Percentiles rank a stretch among this genome's conserved stretches.
These are phyloP conservation scores for Wickerhamomyces pijperi DNA, from an alignment of 805 yeast species.

Conservation along the genomic window DNA sequence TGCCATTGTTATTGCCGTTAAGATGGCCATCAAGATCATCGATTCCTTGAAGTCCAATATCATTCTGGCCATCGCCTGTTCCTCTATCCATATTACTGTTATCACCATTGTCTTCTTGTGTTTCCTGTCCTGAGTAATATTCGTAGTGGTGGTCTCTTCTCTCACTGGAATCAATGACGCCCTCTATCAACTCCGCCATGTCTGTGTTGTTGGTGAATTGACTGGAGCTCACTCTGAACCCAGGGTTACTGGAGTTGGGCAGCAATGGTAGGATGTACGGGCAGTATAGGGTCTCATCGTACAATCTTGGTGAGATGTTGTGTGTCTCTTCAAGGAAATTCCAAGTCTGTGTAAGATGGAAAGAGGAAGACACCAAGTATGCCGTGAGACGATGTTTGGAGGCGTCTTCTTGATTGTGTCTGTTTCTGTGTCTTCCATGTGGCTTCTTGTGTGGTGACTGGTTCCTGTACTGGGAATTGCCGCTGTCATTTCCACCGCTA, in stretches of 20 bases:
- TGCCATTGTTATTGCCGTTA: too few relatives aligned
- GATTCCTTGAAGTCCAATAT: too few relatives aligned
- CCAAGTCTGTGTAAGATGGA: conserved; percentile 51
- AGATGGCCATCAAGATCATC: too few relatives aligned
- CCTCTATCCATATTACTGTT: conserved; percentile 10
- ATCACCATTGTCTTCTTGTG: conserved; percentile 43
- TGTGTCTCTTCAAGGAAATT: conserved; percentile 60
- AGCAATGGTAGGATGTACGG: conserved; percentile 80
- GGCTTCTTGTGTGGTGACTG: too few relatives aligned
- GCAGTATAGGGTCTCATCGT: conserved; percentile 88
- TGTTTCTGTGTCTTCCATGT: too few relatives aligned
- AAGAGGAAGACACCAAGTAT: conserved; percentile 77
- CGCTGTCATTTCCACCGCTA: too few relatives aligned
- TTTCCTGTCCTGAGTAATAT: conserved; percentile 68
- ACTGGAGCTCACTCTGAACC: conserved; percentile 66
- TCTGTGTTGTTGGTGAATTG: conserved; percentile 26
- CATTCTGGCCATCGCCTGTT: background rate
- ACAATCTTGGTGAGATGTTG: conserved; percentile 74
- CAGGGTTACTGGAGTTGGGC: conserved; percentile 60
- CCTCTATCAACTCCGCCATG: conserved; percentile 50
- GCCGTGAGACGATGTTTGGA: conserved; percentile 84
- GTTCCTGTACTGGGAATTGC: too few relatives aligned
- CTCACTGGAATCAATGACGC: conserved; percentile 68
- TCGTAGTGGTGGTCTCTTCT: conserved; percentile 88
- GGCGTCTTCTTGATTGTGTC: conserved; percentile 22